Base-by-base conservation (phyloP, 805 yeast species). In the Candida vaughaniae region DNA sequence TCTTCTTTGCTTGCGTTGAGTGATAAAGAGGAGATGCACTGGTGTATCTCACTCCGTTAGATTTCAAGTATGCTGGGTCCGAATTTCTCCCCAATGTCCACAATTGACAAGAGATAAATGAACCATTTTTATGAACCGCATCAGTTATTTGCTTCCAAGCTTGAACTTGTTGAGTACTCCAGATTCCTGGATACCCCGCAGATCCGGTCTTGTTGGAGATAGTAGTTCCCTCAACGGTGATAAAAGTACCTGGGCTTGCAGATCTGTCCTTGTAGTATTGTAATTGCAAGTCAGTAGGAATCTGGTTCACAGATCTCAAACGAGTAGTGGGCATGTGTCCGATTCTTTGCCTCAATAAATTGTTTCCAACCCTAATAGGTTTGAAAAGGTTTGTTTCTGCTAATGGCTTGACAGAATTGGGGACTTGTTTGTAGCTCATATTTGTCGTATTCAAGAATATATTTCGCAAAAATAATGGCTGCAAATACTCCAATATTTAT, bases 61-160 rank as follows among this genome's bases (percentile, higher is more conserved):
- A 33, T 36, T 64, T 51, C 22, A 62, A 55, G 5, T 53, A 31
- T 3, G 36, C 37, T 12, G 61, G 55, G 23, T 46, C 52, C 12
- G 58, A 64, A 31, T 57, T 65, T 36, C 78, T 58, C 19, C 82
- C 82, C 15, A 76, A 51, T 10, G 60, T 64, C 81, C 82, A 78
- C 19, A 80, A 43, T 58, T 80, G 85, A 19, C 69, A 51, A 31
- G 73, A 58, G 2, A 69, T 53, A 31, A 55, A 64, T 0, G 80
- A 67, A 17, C 55, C 51, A 43, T 71, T 63, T 2, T 46, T 59
- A 48, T 77, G 83, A 16, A 75, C 69, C 7, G 60, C 65, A 19
- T 71, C 71, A 18, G 58, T 56, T 26, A 77, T 64, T 42, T 64
- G 59, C 43, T 64, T 66, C 81, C 83, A 79, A 4, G 66, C 70